These are phyloP conservation scores for Knoxia roxburghii DNA, from an alignment of 257 asterid species.

Conservation along the genomic window DNA sequence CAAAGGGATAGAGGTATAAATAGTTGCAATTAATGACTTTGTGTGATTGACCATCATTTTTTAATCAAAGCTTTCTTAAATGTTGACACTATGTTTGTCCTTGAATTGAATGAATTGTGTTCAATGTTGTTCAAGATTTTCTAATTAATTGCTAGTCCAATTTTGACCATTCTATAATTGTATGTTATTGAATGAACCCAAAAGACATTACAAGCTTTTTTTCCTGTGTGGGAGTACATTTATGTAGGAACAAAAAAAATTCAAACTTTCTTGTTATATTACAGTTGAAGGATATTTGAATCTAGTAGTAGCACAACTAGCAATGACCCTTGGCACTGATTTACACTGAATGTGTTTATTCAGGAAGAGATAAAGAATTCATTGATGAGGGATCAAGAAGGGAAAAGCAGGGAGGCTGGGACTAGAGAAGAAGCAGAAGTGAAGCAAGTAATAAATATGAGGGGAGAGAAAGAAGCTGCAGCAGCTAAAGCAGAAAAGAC, in stretches of 20 bases:
- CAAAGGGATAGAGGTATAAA: slow-evolving; percentile 73
- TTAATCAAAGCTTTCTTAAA: neutral
- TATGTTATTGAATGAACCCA: slow-evolving; percentile 2
- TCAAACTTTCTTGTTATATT: too few species aligned
- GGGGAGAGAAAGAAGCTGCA: slow-evolving; percentile 22
- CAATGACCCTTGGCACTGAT: slow-evolving; percentile 3
- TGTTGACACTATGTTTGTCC: neutral
- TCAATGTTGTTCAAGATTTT: neutral
- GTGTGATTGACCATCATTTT: slow-evolving; percentile 1
- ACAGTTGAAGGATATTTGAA: too few species aligned
- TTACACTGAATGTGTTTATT: slow-evolving; percentile 13
- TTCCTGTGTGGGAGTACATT: neutral
- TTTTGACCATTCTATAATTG: neutral
- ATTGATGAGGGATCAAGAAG: slow-evolving; percentile 23
- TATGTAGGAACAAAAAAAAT: neutral
- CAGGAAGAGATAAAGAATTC: slow-evolving; percentile 55
- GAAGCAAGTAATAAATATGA: slow-evolving; percentile 29
- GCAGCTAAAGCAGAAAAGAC: slow-evolving; percentile 15
- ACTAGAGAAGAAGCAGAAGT: slow-evolving; percentile 21
- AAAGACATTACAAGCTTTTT: neutral
- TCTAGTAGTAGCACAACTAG: neutral
- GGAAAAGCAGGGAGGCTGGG: slow-evolving; percentile 16
- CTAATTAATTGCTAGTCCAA: neutral
- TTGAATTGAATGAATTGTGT: neutral
- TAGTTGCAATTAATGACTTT: slow-evolving; percentile 13